Conservation (phyloP, 805 yeast species). For the Dipodascopsis tothii region DNA sequence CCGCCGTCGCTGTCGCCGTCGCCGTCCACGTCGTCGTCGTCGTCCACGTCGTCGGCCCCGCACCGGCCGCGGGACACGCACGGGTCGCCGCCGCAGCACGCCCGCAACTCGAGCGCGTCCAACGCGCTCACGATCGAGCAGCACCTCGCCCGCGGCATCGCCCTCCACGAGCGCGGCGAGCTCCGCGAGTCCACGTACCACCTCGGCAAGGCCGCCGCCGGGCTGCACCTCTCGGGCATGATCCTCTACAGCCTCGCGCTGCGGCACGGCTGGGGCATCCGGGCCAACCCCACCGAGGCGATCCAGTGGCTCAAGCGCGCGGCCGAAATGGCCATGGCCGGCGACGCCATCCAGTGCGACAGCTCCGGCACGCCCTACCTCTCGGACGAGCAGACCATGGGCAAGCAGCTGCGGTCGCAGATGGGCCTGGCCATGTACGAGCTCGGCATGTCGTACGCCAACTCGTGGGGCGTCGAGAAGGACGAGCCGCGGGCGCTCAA, state of each 20-base stretch:
- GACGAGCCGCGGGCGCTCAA: conserved; percentile 53
- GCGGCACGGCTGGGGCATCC: conserved; percentile 61
- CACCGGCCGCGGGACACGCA: no score
- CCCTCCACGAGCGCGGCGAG: conserved; percentile 49
- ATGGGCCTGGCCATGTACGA: conserved; percentile 45
- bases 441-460: conserved; percentile 49
- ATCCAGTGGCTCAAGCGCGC: conserved; percentile 56
- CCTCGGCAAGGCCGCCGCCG: conserved; percentile 53
- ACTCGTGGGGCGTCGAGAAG: conserved; percentile 49
- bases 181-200: conserved; percentile 64
- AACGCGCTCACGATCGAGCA: no score
- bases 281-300: conserved; percentile 47
- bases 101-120: no score
- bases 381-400: background rate
- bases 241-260: conserved; percentile 60
- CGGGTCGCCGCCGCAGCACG: no score
- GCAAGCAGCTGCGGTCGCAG: conserved; percentile 18
- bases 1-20: no score
- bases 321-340: conserved; percentile 24
- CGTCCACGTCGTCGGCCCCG: no score
- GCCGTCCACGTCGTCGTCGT: no score
- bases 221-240: conserved; percentile 62
- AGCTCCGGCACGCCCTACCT: background rate
- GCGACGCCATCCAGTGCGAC: background rate
- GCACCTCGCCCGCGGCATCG: conserved; percentile 27